phyloP scores from a whole-genome alignment of 805 yeast genomes.

The Ogataea pini region DNA sequence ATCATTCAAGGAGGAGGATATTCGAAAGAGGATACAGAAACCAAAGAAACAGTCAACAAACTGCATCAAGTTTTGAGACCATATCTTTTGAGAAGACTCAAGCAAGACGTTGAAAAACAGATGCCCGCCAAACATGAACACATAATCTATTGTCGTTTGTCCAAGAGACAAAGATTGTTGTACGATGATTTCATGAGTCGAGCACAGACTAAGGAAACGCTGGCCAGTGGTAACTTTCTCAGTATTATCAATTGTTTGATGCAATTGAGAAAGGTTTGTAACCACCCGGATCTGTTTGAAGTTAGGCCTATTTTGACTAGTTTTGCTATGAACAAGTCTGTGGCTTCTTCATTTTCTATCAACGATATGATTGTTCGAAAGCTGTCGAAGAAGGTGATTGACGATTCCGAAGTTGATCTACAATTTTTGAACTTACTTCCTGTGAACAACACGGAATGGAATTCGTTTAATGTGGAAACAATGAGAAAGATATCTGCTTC shows the following conservation, averaged over 20 bases:
- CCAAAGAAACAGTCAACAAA: conserved; percentile 80
- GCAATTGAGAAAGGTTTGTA: conserved; percentile 96
- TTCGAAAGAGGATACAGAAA: conserved; percentile 64
- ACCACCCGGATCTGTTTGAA: conserved; percentile 94
- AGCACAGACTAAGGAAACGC: conserved; percentile 90
- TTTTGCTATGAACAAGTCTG: conserved; percentile 69
- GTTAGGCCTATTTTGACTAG: conserved; percentile 94
- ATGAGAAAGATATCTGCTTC: conserved; percentile 49
- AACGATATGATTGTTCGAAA: conserved; percentile 43
- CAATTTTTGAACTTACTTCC: conserved; percentile 63
- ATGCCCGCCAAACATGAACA: conserved; percentile 99
- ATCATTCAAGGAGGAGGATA: conserved; percentile 73
- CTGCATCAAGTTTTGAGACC: conserved; percentile 94
- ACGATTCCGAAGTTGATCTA: conserved; percentile 41
- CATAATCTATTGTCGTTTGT: conserved; percentile 84
- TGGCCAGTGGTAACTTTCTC: conserved; percentile 91
- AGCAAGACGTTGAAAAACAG: conserved; percentile 96
- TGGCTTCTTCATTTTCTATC: conserved; percentile 48
- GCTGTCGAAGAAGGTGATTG: conserved; percentile 1
- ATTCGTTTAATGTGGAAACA: conserved; percentile 48
- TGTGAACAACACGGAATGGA: conserved; percentile 45
- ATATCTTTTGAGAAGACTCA: conserved; percentile 83
- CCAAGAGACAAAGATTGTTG: conserved; percentile 86
- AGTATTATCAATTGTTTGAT: conserved; percentile 95
- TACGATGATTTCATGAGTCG: conserved; percentile 98